A percentile compares a stretch with the other conserved stretches of the same genome.
These are phyloP conservation scores for Fusarium sulawesiense DNA, from an alignment of 2,329 filamentous ascomycete species.

Conservation along the genomic window DNA sequence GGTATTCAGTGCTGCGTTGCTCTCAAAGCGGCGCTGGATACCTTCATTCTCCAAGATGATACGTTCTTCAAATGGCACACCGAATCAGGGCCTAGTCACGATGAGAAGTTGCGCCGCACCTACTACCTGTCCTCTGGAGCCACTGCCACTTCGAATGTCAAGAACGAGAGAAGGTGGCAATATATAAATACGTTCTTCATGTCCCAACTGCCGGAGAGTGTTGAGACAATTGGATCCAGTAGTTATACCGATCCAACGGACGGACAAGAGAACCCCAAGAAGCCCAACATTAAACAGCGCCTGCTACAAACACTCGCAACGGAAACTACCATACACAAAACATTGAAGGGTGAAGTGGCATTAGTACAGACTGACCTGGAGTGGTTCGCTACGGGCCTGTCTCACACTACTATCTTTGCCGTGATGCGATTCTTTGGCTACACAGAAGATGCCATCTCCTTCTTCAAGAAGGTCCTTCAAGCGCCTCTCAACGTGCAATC, in stretches of 20 bases:
- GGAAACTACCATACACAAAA: not conserved
- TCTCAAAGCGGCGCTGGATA: not conserved
- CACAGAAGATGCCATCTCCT: not conserved
- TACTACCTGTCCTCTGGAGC: not conserved
- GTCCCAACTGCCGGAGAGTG: not conserved
- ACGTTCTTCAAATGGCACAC: not conserved
- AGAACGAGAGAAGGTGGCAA: not conserved
- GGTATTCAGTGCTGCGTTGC: slow-evolving; percentile 1
- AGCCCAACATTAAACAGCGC: slow-evolving; percentile 6
- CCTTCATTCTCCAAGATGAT: not conserved
- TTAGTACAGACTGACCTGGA: slow-evolving; percentile 3
- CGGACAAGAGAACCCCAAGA: not conserved
- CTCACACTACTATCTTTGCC: not conserved
- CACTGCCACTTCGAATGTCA: not conserved
- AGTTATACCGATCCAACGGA: not conserved
- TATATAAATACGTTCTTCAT: not conserved
- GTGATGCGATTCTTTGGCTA: slow-evolving; percentile 5
- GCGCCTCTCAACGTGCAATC: slow-evolving; percentile 6
- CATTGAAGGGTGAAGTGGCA: not conserved
- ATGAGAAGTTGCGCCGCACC: not conserved
- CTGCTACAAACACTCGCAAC: not conserved
- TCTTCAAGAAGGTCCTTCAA: not conserved
- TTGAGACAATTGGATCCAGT: not conserved
- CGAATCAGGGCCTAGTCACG: not conserved
- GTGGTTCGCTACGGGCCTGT: not conserved